Conservation (phyloP, 441 rosid species). For the Flueggea neowawraea region DNA sequence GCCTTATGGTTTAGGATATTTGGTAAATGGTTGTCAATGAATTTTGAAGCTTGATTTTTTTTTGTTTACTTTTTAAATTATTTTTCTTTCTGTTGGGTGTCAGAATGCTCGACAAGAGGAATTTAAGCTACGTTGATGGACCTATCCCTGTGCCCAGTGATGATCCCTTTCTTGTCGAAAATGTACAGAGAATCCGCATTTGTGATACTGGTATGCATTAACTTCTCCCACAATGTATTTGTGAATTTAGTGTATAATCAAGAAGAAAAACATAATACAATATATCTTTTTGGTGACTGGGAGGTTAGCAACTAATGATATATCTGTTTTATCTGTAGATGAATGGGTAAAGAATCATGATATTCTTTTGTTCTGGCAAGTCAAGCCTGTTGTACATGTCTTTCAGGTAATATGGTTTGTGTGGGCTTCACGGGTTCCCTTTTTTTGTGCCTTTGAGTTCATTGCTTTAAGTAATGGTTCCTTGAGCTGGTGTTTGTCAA, state of each 20-base stretch:
- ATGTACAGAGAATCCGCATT: conserved; percentile 64
- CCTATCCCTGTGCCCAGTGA: conserved; percentile 67
- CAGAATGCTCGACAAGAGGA: conserved; percentile 92
- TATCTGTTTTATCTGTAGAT: conserved; percentile 38
- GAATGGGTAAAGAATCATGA: conserved; percentile 78
- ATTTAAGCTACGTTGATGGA: conserved; percentile 88
- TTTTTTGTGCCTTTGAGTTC: neutral
- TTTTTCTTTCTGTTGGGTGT: conserved; percentile 2
- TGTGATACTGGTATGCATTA: conserved; percentile 68
- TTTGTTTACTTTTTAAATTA: neutral
- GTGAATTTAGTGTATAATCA: neutral
- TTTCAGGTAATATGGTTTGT: conserved; percentile 67
- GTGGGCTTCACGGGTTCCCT: neutral
- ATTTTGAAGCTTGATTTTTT: neutral
- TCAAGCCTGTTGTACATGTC: conserved; percentile 83
- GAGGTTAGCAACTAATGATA: neutral
- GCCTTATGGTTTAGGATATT: too few relatives aligned
- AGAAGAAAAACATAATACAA: neutral
- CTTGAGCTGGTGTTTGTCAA: neutral
- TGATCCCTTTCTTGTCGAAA: conserved; percentile 62
- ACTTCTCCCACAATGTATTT: neutral
- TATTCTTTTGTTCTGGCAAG: conserved; percentile 97
- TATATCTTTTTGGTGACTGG: too few relatives aligned
- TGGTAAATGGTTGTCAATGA: neutral
- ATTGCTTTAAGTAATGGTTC: conserved; percentile 1